Percentiles rank a stretch among this genome's conserved stretches.
Conservation (phyloP, 805 yeast genomes). For the Grigorovia transvaalensis region DNA sequence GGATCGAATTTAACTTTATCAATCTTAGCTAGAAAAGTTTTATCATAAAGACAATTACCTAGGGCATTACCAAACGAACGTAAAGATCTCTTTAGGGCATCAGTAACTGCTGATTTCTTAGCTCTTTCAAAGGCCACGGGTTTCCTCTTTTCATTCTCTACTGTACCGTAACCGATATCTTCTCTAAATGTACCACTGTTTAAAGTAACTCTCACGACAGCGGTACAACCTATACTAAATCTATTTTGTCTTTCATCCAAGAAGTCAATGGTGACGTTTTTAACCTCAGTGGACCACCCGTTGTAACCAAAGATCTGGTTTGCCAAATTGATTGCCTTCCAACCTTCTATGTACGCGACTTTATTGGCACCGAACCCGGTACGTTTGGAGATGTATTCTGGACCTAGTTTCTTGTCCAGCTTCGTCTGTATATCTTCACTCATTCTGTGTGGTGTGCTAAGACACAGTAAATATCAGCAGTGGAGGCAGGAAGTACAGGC, state of each 20-base stretch:
- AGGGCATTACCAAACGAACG: slow-evolving; percentile 74
- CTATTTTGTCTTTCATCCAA: slow-evolving; percentile 53
- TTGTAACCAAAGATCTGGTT: slow-evolving; percentile 75
- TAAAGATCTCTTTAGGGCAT: slow-evolving; percentile 67
- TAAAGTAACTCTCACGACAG: slow-evolving; percentile 60
- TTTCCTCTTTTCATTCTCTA: slow-evolving; percentile 61
- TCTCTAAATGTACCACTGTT: slow-evolving; percentile 73
- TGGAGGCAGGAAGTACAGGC: background rate
- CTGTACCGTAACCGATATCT: slow-evolving; percentile 78
- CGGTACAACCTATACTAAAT: slow-evolving; percentile 57
- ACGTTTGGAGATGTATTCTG: slow-evolving; percentile 65
- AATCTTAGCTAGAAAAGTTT: slow-evolving; percentile 42
- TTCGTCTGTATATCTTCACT: slow-evolving; percentile 29
- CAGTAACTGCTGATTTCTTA: slow-evolving; percentile 76
- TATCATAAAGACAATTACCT: slow-evolving; percentile 79
- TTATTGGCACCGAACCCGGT: slow-evolving; percentile 64
- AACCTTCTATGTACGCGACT: slow-evolving; percentile 71
- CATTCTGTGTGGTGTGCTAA: slow-evolving; percentile 1
- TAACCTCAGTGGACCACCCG: slow-evolving; percentile 73
- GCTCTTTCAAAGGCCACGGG: slow-evolving; percentile 76
- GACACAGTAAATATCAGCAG: background rate
- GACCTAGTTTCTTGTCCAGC: slow-evolving; percentile 47
- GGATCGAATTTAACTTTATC: slow-evolving; percentile 36
- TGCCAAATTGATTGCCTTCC: slow-evolving; percentile 73
- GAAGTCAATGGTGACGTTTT: slow-evolving; percentile 55